A percentile compares a stretch with the other conserved stretches of the same genome.
phyloP scores from a whole-genome alignment of 768 basidiomycete species.

The Pleurotus platypus region DNA sequence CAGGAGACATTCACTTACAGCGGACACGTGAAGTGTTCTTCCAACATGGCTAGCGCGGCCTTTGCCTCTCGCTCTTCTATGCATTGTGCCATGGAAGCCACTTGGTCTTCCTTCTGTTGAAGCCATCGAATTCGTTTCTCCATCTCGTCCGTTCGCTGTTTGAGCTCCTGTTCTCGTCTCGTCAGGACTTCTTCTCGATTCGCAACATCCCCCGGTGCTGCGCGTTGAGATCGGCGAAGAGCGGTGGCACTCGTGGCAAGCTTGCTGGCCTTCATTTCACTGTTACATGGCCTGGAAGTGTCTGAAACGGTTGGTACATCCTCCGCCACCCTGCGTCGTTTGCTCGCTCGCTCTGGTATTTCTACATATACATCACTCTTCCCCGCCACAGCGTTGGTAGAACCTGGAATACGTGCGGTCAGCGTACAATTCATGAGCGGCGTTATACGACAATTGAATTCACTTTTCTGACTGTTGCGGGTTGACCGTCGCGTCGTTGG shows the following conservation, averaged over 20 bases:
- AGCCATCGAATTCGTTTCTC: conserved; percentile 36
- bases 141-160: conserved; percentile 30
- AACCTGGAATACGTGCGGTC: background rate
- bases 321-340: conserved; percentile 7
- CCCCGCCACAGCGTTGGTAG: conserved; percentile 1
- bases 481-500: conserved; percentile 12
- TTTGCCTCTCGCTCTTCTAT: conserved; percentile 38
- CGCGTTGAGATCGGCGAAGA: conserved; percentile 34
- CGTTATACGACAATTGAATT: background rate
- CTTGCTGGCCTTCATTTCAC: background rate
- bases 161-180: conserved; percentile 36
- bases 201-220: conserved; percentile 35
- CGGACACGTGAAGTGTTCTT: conserved; percentile 63
- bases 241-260: conserved; percentile 19
- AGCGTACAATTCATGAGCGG: background rate
- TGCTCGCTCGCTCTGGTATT: conserved; percentile 13
- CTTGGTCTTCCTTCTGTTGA: conserved; percentile 38
- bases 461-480: conserved; percentile 13
- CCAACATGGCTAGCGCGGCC: conserved; percentile 46
- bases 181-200: conserved; percentile 31
- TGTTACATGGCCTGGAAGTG: background rate
- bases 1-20: conserved; percentile 36
- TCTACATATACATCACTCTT: conserved; percentile 16
- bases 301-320: background rate
- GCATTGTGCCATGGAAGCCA: conserved; percentile 34